Evolutionary conservation across 768 basidiomycete genomes (phyloP), one percentile per base, ranked within the genome.

Genomic region (Hericium coralloides): DNA sequence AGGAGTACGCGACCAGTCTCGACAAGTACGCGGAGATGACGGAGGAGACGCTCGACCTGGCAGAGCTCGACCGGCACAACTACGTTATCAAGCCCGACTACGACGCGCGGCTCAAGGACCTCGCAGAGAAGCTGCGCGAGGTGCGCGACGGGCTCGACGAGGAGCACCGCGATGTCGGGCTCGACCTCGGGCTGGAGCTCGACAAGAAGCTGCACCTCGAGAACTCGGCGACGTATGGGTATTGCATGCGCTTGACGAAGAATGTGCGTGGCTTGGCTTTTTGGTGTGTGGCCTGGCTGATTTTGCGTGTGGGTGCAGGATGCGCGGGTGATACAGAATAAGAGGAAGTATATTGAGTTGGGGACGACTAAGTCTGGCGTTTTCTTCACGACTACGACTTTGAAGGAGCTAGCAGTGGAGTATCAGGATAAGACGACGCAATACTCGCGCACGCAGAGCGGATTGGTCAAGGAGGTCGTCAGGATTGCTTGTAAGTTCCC

Each of bases 161-260:
- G 12, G 93, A 97, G 66, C 95, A 98, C 68, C 70, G 74, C 7
- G 65, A 74, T 1, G 85, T 83, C 0, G 87, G 87, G 6, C 69
- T 75, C 7, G 89, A 90, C 39, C 76, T 98, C 6, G 80, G 77
- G 9, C 63, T 99, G 10, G 93, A 95, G 15, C 79, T 92, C 2
- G 91, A 97, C 69, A 95, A 95, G 74, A 98, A 98, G 72, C 71
- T 98, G 12, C 97, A 98, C 69, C 74, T 99, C 26, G 97, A 99
- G 73, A 94, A 95, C 64, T 90, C 87, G 54, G 79, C 80, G 56
- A 81, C 83, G 1, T 92, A 95, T 66, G 93, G 94, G 2, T 95
- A 98, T 68, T 94, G 90, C 64, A 91, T 98, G 72, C 75, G 97
- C 25, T 68, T 98, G 47, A 95, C 95, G 1, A 95, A 97, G 67